These are phyloP conservation scores for Salix viminalis DNA, from an alignment of 345 rosid species.

Conservation along the genomic window DNA sequence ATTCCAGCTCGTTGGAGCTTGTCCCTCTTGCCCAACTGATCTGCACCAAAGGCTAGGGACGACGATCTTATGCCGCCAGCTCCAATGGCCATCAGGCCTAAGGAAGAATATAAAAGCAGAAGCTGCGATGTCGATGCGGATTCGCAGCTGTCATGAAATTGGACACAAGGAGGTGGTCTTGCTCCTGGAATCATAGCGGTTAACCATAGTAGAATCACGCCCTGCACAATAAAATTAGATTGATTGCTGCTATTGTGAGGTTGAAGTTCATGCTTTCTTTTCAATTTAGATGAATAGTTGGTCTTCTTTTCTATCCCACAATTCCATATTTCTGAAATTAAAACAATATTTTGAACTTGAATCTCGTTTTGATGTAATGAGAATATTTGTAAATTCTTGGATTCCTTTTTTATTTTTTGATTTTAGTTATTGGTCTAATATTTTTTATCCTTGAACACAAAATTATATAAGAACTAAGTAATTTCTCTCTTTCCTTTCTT, in stretches of 20 bases:
- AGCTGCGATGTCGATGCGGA: conserved; percentile 49
- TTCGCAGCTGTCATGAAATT: conserved; percentile 29
- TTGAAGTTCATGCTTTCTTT: no score
- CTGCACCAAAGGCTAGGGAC: conserved; percentile 68
- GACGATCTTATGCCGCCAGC: conserved; percentile 65
- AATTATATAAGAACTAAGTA: no score
- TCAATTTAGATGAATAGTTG: no score
- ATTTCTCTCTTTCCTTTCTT: no score
- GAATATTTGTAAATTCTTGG: no score
- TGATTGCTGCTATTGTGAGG: background rate
- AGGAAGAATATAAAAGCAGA: conserved; percentile 39
- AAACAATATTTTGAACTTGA: no score
- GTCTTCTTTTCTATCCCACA: no score
- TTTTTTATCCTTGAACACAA: no score
- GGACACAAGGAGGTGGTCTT: conserved; percentile 52
- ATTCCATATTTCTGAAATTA: no score
- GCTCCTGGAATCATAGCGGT: conserved; percentile 59
- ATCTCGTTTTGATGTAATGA: no score
- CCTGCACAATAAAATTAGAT: conserved; percentile 20
- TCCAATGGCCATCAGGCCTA: conserved; percentile 53
- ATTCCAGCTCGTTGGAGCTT: conserved; percentile 38
- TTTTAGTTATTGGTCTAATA: no score
- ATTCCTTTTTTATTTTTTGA: no score
- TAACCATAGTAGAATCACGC: conserved; percentile 57
- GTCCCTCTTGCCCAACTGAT: conserved; percentile 50